phyloP scores from a whole-genome alignment of 176 grass and related monocot species.

The Typha latifolia region DNA sequence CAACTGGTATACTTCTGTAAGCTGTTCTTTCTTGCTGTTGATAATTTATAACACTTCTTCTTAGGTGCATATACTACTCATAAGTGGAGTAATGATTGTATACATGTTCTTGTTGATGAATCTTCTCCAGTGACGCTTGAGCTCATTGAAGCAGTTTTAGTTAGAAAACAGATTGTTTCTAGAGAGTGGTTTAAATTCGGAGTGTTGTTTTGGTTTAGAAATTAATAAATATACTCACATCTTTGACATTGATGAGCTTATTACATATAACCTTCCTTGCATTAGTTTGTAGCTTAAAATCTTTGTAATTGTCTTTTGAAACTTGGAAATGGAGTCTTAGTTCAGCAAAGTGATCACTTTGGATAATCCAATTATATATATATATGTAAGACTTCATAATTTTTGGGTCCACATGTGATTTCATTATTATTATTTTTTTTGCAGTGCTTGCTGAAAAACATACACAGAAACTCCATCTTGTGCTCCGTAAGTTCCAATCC shows the following conservation, averaged over 20 bases:
- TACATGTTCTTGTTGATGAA: conserved; percentile 73
- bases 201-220: conserved; percentile 8
- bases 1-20: not conserved
- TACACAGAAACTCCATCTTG: conserved; percentile 66
- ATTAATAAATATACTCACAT: conserved; percentile 3
- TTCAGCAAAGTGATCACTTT: too few relatives aligned
- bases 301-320: too few relatives aligned
- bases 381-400: too few relatives aligned
- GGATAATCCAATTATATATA: too few relatives aligned
- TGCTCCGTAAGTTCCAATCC: conserved; percentile 50
- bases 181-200: conserved; percentile 78
- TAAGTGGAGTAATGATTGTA: conserved; percentile 75
- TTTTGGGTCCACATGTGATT: not conserved
- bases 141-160: conserved; percentile 65
- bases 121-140: conserved; percentile 56
- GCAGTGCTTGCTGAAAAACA: too few relatives aligned
- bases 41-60: not conserved
- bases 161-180: conserved; percentile 50
- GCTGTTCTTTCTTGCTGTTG: not conserved
- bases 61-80: conserved; percentile 59
- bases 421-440: not conserved
- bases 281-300: too few relatives aligned
- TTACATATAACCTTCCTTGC: too few relatives aligned
- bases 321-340: too few relatives aligned
- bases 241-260: too few relatives aligned